Evolutionary conservation across 2,329 filamentous ascomycete genomes (phyloP), one percentile per base, ranked within the genome.

Genomic region (Alternaria angustiovoidea): DNA sequence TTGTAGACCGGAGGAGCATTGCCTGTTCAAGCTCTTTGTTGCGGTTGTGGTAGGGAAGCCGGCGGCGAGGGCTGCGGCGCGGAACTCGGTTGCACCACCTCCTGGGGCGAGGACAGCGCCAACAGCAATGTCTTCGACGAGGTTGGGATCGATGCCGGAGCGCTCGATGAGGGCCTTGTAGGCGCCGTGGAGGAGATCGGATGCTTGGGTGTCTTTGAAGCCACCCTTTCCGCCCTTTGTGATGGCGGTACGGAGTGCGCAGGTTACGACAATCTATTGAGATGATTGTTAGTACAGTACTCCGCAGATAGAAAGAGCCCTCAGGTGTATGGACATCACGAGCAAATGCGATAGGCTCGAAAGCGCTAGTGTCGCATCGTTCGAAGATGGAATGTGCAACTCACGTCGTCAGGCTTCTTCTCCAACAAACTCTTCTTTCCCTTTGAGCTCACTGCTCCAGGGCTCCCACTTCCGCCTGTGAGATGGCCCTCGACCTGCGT

Each of bases 1-100:
- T 81, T 97, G 93, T 30, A 98, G 87, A 54, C 95, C 94, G 39
- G 90, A 94, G 14, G 92, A 96, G 84, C 95, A 99, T 83, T 98
- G 94, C 74, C 95, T 86, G 86, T 98, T 99, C 79, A 97, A 82
- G 59, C 89, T 89, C 82, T 91, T 93, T 59, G 96, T 91, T n/a
- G 93, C 91, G 5, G 93, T 88, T 18, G 88, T 86, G 72, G 91
- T 91, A 43, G 95, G 92, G 84, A 98, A 96, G 46, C 95, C 95
- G 51, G 95, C 95, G 7, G 93, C 92, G 58, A 98, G 85, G 55
- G 90, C 90, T 36, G 95, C 95, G 61, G 93, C 95, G 67, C 95
- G 91, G 89, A 97, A 97, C 83, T 98, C 95, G 47, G 95, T 98
- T 22, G 95, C 95, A 69, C 94, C 95, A 70, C 93, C 95, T 63